Evolutionary conservation across 176 grass and related monocot species (phyloP), one percentile per base, ranked within the genome.

Genomic region (Avena sativa): DNA sequence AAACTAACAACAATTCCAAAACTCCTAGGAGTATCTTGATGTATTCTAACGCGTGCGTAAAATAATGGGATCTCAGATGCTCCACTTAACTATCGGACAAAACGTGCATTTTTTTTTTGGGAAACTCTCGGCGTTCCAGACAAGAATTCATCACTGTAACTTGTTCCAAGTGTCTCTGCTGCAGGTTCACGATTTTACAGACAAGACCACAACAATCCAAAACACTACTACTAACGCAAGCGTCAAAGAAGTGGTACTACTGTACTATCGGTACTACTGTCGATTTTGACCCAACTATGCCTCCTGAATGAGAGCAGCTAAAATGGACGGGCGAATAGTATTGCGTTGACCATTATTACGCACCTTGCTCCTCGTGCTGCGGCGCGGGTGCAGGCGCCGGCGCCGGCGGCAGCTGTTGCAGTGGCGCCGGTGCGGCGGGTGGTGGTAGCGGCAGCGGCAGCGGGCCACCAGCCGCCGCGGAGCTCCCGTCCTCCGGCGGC

Each of bases 331-430:
- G 6, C 1, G 75, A 66, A 77, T 40, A 51, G 15, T 69, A 32
- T 28, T 84, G 36, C 12, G 48, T 56, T 78, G 61, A 85, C 81
- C 86, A 21, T 52, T 13, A 52, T 19, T 82, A 47, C 64, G 34
- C 32, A 67, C 72, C 86, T 58, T 64, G 90, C 19, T 88, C 70
- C 46, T 20, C 49, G 8, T 61, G 86, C 11, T 85, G 77, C 32
- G 60, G 59, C 40, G 49, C 49, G 14, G 78, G 40, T 20, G 68
- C 59, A 5, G 89, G 21, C 7, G 79, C 70, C 20, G 79, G 71
- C 44, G 66, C 30, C 5, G 88, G 88, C 12, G 87, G 73, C 60
- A 73, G 83, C 67, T 81, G 90, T 43, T 86, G 67, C 38, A 85
- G 50, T 1, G 93, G 81, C 71, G 61, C 62, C 53, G 87, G 81